Evolutionary conservation across 129 eudicot species (phyloP).

Genomic region (Chrysanthemum lavandulifolium): DNA sequence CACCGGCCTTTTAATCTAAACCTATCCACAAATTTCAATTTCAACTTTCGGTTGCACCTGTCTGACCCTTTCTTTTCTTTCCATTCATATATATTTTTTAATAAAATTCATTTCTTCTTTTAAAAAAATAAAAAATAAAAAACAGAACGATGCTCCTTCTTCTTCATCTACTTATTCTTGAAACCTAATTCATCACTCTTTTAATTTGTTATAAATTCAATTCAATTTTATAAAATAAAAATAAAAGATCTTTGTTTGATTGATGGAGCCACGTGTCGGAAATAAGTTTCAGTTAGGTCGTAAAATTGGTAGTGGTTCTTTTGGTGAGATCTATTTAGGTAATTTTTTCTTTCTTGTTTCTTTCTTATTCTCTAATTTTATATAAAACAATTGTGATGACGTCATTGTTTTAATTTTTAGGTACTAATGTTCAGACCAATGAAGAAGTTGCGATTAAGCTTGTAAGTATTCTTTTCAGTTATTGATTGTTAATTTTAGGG

Average conservation of each 20-base stretch:
- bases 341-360: slow-evolving; percentile 8
- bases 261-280: slow-evolving; percentile 95
- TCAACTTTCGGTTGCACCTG: slow-evolving; percentile 25
- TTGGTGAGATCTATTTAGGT: slow-evolving; percentile 99
- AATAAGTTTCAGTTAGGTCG: slow-evolving; percentile 90
- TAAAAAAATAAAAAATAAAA: too few species aligned
- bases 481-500: background rate
- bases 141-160: slow-evolving; percentile 16
- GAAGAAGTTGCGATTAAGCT: slow-evolving; percentile 98
- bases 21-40: slow-evolving; percentile 30
- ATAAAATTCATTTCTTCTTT: too few species aligned
- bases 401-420: slow-evolving; percentile 27
- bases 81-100: background rate
- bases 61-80: slow-evolving; percentile 16
- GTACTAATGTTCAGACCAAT: slow-evolving; percentile 89
- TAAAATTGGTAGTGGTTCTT: slow-evolving; percentile 96
- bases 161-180: background rate
- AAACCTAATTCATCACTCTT: too few species aligned
- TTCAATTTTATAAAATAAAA: too few species aligned
- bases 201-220: too few species aligned
- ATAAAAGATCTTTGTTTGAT: slow-evolving; percentile 16
- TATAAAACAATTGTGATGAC: background rate
- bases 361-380: background rate
- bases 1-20: slow-evolving; percentile 31
- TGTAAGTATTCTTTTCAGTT: slow-evolving; percentile 42